Conservation (phyloP, 441 rosid genomes). For the Adansonia rubrostipa region DNA sequence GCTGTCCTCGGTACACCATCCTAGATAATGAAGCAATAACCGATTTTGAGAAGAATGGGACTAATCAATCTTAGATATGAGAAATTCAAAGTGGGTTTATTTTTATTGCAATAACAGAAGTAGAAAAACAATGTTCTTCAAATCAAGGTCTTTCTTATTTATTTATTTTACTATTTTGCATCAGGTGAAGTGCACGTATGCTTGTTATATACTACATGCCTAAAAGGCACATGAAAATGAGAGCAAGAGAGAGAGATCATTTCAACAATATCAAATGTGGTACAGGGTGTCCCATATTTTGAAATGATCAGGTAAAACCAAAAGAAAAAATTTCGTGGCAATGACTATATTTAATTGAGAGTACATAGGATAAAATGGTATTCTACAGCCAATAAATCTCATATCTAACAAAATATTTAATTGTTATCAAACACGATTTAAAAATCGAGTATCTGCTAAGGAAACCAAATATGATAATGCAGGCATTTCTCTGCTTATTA, state of each 20-base stretch:
- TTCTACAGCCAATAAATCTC: background rate
- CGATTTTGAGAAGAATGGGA: background rate
- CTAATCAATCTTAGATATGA: background rate
- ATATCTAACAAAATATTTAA: background rate
- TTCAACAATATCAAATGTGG: background rate
- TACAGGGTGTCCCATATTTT: background rate
- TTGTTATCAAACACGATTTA: background rate
- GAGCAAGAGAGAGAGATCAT: background rate
- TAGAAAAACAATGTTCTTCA: background rate
- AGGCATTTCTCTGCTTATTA: background rate
- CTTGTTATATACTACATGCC: background rate
- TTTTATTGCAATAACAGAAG: background rate
- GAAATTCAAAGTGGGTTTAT: background rate
- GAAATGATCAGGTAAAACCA: background rate
- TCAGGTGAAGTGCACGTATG: background rate
- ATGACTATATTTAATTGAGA: background rate
- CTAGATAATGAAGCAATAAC: conserved; percentile 38
- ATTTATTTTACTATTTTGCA: background rate
- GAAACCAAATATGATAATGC: background rate
- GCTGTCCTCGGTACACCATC: conserved; percentile 96
- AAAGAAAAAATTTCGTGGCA: background rate
- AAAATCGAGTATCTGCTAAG: background rate
- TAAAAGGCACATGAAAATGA: background rate
- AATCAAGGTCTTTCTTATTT: background rate
- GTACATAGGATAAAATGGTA: background rate